phyloP scores from a whole-genome alignment of 1,139 yeast genomes.

The Blastobotrys malaysiensis region DNA sequence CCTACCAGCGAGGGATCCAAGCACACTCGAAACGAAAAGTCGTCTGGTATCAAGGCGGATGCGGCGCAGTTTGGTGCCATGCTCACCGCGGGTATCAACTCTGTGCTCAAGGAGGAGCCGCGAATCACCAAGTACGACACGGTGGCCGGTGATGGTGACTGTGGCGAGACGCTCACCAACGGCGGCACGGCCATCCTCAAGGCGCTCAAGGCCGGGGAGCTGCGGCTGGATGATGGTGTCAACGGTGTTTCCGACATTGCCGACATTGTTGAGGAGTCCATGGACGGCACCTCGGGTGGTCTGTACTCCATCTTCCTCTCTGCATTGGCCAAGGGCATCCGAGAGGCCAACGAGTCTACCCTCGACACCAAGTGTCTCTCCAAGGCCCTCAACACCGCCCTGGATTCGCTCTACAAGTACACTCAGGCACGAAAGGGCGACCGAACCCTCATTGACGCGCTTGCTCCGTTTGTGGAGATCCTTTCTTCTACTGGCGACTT shows the following conservation, averaged over 20 bases:
- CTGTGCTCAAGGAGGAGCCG: constrained; percentile 58
- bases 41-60: constrained; percentile 41
- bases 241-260: constrained; percentile 59
- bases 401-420: constrained; percentile 64
- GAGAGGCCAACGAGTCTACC: constrained; percentile 24
- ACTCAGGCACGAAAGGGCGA: constrained; percentile 91
- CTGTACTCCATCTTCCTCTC: constrained; percentile 77
- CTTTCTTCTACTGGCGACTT: constrained; percentile 49
- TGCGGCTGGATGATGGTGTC: constrained; percentile 46
- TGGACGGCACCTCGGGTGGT: constrained; percentile 99
- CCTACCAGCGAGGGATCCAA: constrained; percentile 27
- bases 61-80: constrained; percentile 37
- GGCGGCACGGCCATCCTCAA: constrained; percentile 72
- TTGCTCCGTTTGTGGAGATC: constrained; percentile 76
- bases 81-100: constrained; percentile 47
- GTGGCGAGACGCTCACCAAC: constrained; percentile 82
- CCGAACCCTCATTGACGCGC: constrained; percentile 79
- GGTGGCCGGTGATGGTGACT: constrained; percentile 93
- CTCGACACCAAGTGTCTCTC: constrained; percentile 39
- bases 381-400: constrained; percentile 45
- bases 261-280: constrained; percentile 73
- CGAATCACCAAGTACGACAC: constrained; percentile 80
- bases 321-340: constrained; percentile 53
- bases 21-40: constrained; percentile 22
- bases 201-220: constrained; percentile 38